These are phyloP conservation scores for Fusarium sp. DNA, from an alignment of 2,329 filamentous ascomycete genomes.

Conservation along the genomic window DNA sequence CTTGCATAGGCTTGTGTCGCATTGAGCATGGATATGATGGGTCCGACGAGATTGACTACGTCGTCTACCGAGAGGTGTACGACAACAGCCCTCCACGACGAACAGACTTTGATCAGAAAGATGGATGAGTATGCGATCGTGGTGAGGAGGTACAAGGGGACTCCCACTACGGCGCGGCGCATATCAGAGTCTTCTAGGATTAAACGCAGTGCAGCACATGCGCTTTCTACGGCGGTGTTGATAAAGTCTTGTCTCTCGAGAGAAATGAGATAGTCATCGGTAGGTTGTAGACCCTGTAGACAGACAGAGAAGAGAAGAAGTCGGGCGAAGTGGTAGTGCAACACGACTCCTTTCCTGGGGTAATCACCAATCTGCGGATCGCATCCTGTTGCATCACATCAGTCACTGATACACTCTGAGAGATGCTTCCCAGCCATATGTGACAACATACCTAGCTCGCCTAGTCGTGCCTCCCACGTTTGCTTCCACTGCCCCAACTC, in stretches of 20 bases:
- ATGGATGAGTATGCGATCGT: neutral
- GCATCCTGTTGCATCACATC: neutral
- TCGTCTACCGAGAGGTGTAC: neutral
- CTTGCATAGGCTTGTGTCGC: neutral
- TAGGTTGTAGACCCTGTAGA: neutral
- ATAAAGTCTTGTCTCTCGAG: neutral
- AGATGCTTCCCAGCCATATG: neutral
- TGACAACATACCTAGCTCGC: neutral
- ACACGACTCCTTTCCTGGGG: neutral
- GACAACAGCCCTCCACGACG: neutral
- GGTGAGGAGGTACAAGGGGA: neutral
- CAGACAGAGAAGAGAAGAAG: neutral
- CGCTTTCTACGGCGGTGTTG: neutral
- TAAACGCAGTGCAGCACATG: neutral
- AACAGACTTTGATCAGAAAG: neutral
- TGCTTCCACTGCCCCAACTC: neutral
- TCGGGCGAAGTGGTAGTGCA: neutral
- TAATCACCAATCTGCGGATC: neutral
- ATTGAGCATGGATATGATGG: neutral
- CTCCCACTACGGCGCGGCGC: neutral
- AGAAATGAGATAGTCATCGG: neutral
- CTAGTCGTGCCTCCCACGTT: neutral
- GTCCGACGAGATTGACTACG: neutral
- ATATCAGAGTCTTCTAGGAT: neutral
- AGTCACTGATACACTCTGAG: neutral